Evolutionary conservation across 2,329 filamentous ascomycete genomes (phyloP).

Genomic region (Monilinia laxa): DNA sequence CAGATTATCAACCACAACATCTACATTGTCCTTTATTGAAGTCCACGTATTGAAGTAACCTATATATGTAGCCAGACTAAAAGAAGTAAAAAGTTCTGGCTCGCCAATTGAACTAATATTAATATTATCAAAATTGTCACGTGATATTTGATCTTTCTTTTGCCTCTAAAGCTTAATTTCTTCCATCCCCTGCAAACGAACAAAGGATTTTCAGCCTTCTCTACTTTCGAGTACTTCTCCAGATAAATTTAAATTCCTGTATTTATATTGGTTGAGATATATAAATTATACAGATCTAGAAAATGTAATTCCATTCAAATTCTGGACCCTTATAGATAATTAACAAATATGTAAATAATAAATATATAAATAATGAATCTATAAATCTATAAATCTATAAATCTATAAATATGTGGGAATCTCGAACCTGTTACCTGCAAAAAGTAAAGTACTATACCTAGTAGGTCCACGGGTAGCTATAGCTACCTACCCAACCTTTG

Average conservation of each 20-base stretch:
- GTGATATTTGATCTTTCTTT: neutral
- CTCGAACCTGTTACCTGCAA: conserved; percentile 6
- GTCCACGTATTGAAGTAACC: too few relatives aligned
- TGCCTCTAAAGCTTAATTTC: conserved; percentile 11
- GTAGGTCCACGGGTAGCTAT: too few relatives aligned
- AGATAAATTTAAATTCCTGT: conserved; percentile 22
- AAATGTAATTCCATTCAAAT: conserved; percentile 14
- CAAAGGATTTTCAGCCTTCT: conserved; percentile 13
- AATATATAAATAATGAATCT: too few relatives aligned
- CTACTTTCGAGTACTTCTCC: neutral
- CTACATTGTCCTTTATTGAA: too few relatives aligned
- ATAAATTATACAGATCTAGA: conserved; percentile 12
- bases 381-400: too few relatives aligned
- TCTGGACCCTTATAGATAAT: conserved; percentile 18
- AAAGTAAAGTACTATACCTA: neutral
- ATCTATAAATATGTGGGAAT: conserved; percentile 19
- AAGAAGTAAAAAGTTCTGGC: too few relatives aligned
- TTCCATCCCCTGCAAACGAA: conserved; percentile 13
- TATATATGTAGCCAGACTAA: too few relatives aligned
- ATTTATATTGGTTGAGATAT: neutral
- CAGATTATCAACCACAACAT: too few relatives aligned
- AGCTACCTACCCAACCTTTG: neutral
- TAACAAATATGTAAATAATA: neutral
- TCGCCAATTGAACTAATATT: neutral
- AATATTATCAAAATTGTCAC: neutral